These are phyloP conservation scores for Gliomastix tumulicola DNA, from an alignment of 2,329 filamentous ascomycete species.

Conservation along the genomic window DNA sequence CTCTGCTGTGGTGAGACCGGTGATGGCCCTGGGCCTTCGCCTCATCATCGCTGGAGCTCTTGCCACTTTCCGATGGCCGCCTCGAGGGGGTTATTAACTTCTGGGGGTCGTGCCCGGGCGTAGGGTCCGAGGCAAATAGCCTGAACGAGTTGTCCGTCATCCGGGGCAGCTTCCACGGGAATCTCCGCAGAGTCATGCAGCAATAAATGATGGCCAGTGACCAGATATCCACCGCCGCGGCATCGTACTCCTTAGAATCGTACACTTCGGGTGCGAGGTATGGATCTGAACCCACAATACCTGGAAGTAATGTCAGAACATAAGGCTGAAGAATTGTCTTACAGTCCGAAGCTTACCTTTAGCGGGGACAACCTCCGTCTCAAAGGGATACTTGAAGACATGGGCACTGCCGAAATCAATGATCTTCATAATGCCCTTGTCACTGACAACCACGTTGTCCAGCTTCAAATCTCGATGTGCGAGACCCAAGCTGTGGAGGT, in stretches of 20 bases:
- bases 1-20: too few relatives aligned
- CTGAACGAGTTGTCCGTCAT: conserved; percentile 92
- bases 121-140: conserved; percentile 80
- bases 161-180: conserved; percentile 94
- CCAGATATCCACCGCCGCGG: conserved; percentile 93
- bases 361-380: conserved; percentile 50
- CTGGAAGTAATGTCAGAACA: conserved; percentile 18
- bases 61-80: conserved; percentile 6
- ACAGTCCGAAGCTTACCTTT: conserved; percentile 24
- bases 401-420: conserved; percentile 98
- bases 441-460: conserved; percentile 96
- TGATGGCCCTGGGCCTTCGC: conserved; percentile 13
- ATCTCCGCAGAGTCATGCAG: conserved; percentile 92
- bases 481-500: conserved; percentile 89
- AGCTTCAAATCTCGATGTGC: conserved; percentile 93
- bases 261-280: conserved; percentile 97
- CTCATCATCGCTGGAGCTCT: conserved; percentile 18
- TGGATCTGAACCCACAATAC: conserved; percentile 76
- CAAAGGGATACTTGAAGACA: conserved; percentile 95
- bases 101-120: conserved; percentile 60
- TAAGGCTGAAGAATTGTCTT: neutral
- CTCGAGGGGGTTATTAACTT: conserved; percentile 35
- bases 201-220: conserved; percentile 98
- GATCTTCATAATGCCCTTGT: conserved; percentile 96
- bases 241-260: conserved; percentile 87